Base-by-base conservation (phyloP, 202 grass and related monocot genomes). In the Zizania palustris region DNA sequence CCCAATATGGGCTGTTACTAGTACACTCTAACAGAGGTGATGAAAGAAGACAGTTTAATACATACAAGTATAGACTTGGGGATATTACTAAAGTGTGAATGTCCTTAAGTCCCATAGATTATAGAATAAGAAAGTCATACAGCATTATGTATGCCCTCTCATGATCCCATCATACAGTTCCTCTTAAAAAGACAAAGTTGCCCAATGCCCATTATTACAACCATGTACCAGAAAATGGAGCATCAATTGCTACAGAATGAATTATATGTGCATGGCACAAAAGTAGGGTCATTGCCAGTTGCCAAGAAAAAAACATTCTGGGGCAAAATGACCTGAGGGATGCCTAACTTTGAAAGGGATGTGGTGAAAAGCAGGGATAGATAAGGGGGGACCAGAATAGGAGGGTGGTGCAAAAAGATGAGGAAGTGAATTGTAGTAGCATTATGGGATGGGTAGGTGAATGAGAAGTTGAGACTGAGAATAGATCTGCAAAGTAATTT, bases 11-110 rank as follows among this genome's bases (percentile, higher is more conserved):
- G n/a, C n/a, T n/a, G n/a, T n/a, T n/a, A n/a, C n/a, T n/a, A n/a
- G n/a, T n/a, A n/a, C n/a, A n/a, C n/a, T n/a, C n/a, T n/a, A n/a
- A n/a, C n/a, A n/a, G n/a, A n/a, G n/a, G n/a, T n/a, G n/a, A n/a
- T n/a, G n/a, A n/a, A n/a, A 67, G 64, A 21, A 44, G 64, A 40
- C 40, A 10, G 3, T 45, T 12, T 21, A 67, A 18, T 44, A 67
- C 12, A 28, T 28, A 28, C 0, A 28, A 43, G n/a, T 0, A 19
- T 0, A 11, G 38, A 43, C 11, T 11, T 15, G 20, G 19, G 21
- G n/a, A 5, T 50, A 49, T 15, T 68, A 68, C 42, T 68, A 45
- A 68, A 46, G 65, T 43, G 46, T 46, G 65, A 21, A 19, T 46
- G 65, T 4, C 11, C 13, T 12, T 49, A 15, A 49, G 12, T 4